Evolutionary conservation across 2,329 filamentous ascomycete species (phyloP).

Genomic region (Lomentospora prolificans): DNA sequence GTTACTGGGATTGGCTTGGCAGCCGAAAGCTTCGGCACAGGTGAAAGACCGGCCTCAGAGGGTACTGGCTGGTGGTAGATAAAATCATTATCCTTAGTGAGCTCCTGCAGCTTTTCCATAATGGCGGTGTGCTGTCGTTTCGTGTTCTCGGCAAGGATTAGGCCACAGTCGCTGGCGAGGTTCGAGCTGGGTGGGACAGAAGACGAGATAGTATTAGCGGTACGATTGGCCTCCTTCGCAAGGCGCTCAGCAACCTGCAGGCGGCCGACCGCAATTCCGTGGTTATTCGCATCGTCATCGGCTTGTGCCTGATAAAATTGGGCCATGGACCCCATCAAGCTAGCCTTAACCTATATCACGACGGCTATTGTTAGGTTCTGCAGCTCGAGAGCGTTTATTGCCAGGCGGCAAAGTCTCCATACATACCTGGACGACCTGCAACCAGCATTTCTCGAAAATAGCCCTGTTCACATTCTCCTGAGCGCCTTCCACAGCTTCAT

Average conservation of each 20-base stretch:
- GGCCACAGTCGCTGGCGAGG: constrained; percentile 67
- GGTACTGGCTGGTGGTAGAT: constrained; percentile 95
- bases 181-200: constrained; percentile 75
- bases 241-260: constrained; percentile 71
- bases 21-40: constrained; percentile 83
- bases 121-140: constrained; percentile 74
- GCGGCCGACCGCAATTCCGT: constrained; percentile 75
- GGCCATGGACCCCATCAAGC: constrained; percentile 73
- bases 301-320: constrained; percentile 91
- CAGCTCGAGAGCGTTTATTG: no score
- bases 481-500: constrained; percentile 77
- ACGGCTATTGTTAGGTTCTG: neutral
- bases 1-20: constrained; percentile 96
- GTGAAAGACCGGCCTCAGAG: constrained; percentile 67
- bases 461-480: constrained; percentile 87
- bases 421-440: constrained; percentile 66
- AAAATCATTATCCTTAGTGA: constrained; percentile 91
- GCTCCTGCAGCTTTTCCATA: constrained; percentile 67
- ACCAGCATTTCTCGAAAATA: constrained; percentile 91
- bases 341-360: constrained; percentile 56
- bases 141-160: constrained; percentile 65
- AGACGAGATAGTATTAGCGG: constrained; percentile 70
- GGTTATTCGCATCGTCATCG: constrained; percentile 79
- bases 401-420: neutral
- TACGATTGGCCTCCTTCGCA: constrained; percentile 67